These are phyloP conservation scores for Pilaira anomala DNA, from an alignment of 192 early-diverging fungal genomes.

Conservation along the genomic window DNA sequence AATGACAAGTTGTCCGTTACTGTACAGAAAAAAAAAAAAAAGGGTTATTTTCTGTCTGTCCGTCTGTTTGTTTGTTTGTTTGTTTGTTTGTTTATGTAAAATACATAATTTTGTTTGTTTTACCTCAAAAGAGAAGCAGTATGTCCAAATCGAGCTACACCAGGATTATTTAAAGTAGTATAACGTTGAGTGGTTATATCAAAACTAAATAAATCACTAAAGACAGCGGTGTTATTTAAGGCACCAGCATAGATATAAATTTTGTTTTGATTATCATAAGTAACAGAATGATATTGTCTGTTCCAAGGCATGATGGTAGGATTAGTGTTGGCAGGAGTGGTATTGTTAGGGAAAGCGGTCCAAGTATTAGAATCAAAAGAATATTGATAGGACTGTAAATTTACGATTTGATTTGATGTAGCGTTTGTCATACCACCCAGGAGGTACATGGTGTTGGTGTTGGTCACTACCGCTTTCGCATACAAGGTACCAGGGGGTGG, in stretches of 20 bases:
- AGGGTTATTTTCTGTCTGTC: too few species aligned
- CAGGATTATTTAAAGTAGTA: conserved; percentile 9
- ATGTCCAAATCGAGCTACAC: conserved; percentile 25
- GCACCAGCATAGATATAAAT: conserved; percentile 34
- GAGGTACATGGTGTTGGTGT: conserved; percentile 3
- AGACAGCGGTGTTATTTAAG: conserved; percentile 6
- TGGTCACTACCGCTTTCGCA: conserved; percentile 8
- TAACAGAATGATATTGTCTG: conserved; percentile 21
- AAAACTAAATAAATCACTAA: conserved; percentile 21
- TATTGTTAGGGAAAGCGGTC: neutral
- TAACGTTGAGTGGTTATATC: conserved; percentile 13
- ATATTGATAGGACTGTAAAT: conserved; percentile 8
- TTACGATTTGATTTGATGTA: neutral
- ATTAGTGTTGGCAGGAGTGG: neutral
- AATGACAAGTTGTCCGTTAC: conserved; percentile 26
- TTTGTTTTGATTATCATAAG: conserved; percentile 18
- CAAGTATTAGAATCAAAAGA: neutral
- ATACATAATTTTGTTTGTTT: too few species aligned
- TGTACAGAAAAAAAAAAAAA: neutral
- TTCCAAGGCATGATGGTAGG: conserved; percentile 2
- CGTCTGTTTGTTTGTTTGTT: too few species aligned
- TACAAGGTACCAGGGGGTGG: conserved; percentile 12
- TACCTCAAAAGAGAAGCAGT: conserved; percentile 24
- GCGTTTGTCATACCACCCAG: conserved; percentile 16
- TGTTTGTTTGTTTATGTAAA: too few species aligned